Base-by-base conservation (phyloP, 1,284 basidiomycete genomes). In the Tylopilus sp. region DNA sequence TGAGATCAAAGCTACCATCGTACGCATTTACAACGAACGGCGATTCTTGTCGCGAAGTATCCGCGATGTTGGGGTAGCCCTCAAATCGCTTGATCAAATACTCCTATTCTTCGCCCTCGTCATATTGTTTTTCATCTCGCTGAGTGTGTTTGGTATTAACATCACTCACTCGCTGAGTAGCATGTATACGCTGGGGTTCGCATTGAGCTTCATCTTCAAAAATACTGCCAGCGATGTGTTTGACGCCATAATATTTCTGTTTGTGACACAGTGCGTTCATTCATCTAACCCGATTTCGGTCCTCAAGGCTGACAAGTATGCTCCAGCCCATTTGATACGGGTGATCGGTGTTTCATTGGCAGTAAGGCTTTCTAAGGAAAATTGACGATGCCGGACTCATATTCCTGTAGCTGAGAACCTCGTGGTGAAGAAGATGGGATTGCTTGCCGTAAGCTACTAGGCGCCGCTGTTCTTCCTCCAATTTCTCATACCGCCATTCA, bases 201-300 rank as follows among this genome's bases (percentile, higher is more conserved):
- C 82, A 3, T 79, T 78, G 15, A 86, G 84, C 58, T 89, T 89
- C 58, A 76, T 89, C 53, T 89, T 89, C 74, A 87, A 85, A 70
- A 79, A 74, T 55, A 68, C 86, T 9, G 82, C 85, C 18, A 81
- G 79, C 50, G 77, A 71, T 49, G 81, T 81, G 34, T 89, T 89
- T 58, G 86, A 89, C 66, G 76, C 86, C 36, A 82, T 89, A 59
- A 84, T 88, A 76, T 86, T 89, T 63, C 65, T 89, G 56, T 89
- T 89, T 63, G 85, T 89, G 36, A 84, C 85, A 6, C 87, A 89
- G 82, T 86, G 55, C 50, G 81, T 72, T 26, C 30, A 26, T 45
- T 21, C 30, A 41, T 45, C 33, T 45, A 31, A 34, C 23, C 44
- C 38, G 41, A 36, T 35, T 37, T 12, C 48, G 21, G 16, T 30